These are phyloP conservation scores for Scheffersomyces segobiensis DNA, from an alignment of 1,139 yeast species.

Conservation along the genomic window DNA sequence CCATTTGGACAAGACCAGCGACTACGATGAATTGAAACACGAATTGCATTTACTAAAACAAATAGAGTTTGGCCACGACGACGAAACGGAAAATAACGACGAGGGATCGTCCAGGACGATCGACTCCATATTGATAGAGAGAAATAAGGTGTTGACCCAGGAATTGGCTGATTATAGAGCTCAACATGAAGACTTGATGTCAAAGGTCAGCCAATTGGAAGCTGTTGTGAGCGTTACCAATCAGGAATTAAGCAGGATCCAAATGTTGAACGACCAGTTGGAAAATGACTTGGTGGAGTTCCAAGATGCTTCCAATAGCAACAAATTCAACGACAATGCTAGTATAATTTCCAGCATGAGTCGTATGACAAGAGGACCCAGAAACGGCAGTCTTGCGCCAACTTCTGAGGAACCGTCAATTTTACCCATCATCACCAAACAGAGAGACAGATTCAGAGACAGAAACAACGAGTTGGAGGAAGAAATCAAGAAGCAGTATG, in stretches of 20 bases:
- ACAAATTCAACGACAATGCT: constrained; percentile 60
- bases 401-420: constrained; percentile 49
- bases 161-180: constrained; percentile 62
- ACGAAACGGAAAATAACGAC: constrained; percentile 8
- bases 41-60: constrained; percentile 73
- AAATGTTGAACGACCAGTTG: constrained; percentile 54
- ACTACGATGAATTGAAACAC: constrained; percentile 76
- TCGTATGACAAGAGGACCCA: constrained; percentile 39
- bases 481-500: constrained; percentile 63
- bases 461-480: constrained; percentile 83
- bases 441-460: constrained; percentile 86
- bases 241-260: constrained; percentile 35
- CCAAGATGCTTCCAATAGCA: constrained; percentile 43
- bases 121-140: constrained; percentile 54
- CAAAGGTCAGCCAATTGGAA: constrained; percentile 44
- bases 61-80: constrained; percentile 65
- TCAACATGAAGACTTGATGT: constrained; percentile 41
- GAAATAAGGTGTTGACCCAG: constrained; percentile 60
- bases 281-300: constrained; percentile 68
- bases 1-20: constrained; percentile 48
- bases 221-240: constrained; percentile 33
- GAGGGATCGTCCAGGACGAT: constrained; percentile 13
- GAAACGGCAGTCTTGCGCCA: constrained; percentile 33
- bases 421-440: constrained; percentile 87
- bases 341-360: constrained; percentile 66